Percentiles rank a stretch among this genome's conserved stretches.
These are phyloP conservation scores for Nakazawaea populi DNA, from an alignment of 805 yeast species.

Conservation along the genomic window DNA sequence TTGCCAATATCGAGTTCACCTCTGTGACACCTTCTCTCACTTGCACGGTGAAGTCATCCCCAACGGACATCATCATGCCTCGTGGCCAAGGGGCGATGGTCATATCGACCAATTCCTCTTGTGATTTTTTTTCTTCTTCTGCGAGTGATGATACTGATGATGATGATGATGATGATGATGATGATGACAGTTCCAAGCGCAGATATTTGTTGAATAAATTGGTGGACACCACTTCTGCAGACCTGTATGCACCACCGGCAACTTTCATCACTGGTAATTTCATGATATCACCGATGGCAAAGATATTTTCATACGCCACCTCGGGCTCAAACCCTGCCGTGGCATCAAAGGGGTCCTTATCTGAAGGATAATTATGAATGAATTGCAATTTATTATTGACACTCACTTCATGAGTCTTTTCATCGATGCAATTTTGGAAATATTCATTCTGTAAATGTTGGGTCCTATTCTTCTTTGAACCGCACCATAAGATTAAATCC, in stretches of 20 bases:
- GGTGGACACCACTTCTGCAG: slow-evolving; percentile 20
- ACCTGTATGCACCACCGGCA: slow-evolving; percentile 32
- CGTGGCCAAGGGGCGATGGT: background rate
- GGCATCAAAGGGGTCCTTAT: slow-evolving; percentile 8
- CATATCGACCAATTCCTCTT: background rate
- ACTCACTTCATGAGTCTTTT: slow-evolving; percentile 15
- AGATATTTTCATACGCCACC: slow-evolving; percentile 22
- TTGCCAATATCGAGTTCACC: background rate
- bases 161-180: background rate
- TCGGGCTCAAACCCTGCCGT: background rate
- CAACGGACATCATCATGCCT: slow-evolving; percentile 3
- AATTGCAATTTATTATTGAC: slow-evolving; percentile 20
- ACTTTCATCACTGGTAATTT: slow-evolving; percentile 32
- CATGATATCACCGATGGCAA: slow-evolving; percentile 31
- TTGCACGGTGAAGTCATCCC: background rate
- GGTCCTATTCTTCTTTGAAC: slow-evolving; percentile 27
- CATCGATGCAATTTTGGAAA: slow-evolving; percentile 19
- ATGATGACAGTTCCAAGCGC: background rate
- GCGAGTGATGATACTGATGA: no score
- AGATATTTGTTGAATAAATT: slow-evolving; percentile 11
- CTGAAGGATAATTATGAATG: slow-evolving; percentile 13
- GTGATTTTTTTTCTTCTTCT: background rate
- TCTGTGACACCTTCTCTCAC: background rate
- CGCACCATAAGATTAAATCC: slow-evolving; percentile 33
- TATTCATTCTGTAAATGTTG: slow-evolving; percentile 19